Percentiles rank a stretch among this genome's conserved stretches.
Evolutionary conservation across 2,329 filamentous ascomycete genomes (phyloP).

Genomic region (Fusarium miscanthi): DNA sequence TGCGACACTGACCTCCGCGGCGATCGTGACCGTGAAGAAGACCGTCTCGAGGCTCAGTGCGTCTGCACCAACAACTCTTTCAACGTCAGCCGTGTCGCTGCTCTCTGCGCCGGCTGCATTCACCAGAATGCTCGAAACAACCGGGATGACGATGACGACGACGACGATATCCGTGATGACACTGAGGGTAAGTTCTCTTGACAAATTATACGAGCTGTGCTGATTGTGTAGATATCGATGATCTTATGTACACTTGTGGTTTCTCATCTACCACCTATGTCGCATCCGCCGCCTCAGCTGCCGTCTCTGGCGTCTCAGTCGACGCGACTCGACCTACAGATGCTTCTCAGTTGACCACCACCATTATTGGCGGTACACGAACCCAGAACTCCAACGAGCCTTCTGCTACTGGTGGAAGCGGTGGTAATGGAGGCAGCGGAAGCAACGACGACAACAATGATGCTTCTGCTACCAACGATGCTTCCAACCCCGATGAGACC

Average conservation of each 20-base stretch:
- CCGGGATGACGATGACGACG: slow-evolving; percentile 30
- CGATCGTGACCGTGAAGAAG: slow-evolving; percentile 49
- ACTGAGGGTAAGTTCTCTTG: slow-evolving; percentile 35
- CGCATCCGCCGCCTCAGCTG: slow-evolving; percentile 42
- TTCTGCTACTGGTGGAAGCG: slow-evolving; percentile 14
- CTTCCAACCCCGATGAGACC: slow-evolving; percentile 22
- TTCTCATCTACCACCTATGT: slow-evolving; percentile 49
- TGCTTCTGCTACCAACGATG: slow-evolving; percentile 19
- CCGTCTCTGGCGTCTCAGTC: slow-evolving; percentile 47
- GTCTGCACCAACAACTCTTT: slow-evolving; percentile 56
- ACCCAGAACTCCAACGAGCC: slow-evolving; percentile 9
- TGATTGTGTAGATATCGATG: slow-evolving; percentile 48
- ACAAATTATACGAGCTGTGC: neutral
- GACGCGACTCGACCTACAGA: slow-evolving; percentile 48
- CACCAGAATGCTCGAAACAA: slow-evolving; percentile 45
- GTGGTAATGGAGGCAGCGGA: neutral
- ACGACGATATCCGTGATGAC: slow-evolving; percentile 35
- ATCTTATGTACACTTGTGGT: slow-evolving; percentile 50
- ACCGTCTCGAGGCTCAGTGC: slow-evolving; percentile 54
- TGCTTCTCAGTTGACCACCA: slow-evolving; percentile 51
- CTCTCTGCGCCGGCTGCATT: slow-evolving; percentile 54
- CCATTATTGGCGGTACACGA: slow-evolving; percentile 41
- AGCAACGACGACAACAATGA: neutral
- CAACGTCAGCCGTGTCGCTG: slow-evolving; percentile 51
- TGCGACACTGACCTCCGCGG: slow-evolving; percentile 51